Evolutionary conservation across 352 stramenopile species (phyloP), one percentile per base, ranked within the genome.

Genomic region (Elongisporangium undulatum): DNA sequence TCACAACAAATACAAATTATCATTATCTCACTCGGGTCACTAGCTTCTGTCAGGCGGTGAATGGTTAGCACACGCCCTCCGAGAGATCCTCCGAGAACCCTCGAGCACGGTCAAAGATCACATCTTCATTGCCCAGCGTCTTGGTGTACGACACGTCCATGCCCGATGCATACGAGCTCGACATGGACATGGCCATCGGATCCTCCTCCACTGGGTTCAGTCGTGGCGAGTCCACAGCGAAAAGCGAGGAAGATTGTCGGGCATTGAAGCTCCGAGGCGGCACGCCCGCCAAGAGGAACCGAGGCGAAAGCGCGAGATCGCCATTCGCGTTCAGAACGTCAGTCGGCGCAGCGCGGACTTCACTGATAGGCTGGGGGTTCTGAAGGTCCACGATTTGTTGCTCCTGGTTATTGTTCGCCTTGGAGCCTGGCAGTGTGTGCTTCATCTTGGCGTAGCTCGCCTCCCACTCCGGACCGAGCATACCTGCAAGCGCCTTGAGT

Each of bases 381-480:
- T 78, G 71, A 1, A 22, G 17, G n/a, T 75, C 67, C 19, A 52
- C 61, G 45, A 61, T 58, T 41, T 72, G 48, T 7, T 64, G 58
- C 0, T 53, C 57, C 49, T 74, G 71, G 29, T 74, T 58, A 16
- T 75, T 64, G 49, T 70, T 80, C 21, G 69, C 56, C n/a, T 74
- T 75, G 23, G 64, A 60, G 7, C 64, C 65, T 20, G 54, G 39
- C 16, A 74, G 53, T 7, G 59, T 69, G 49, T 86, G 74, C 63
- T 83, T 86, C 38, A 93, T 74, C 62, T 82, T 85, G 24, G 71
- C 70, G 64, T 90, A 93, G 53, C 81, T 90, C 24, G 71, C 67
- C 61, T 94, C 79, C 87, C 87, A 96, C 21, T 90, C 80, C 0
- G 63, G 65, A 7, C 87, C 87, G 17, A 94, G 79, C 70, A 94